A percentile compares a stretch with the other conserved stretches of the same genome.
These are phyloP conservation scores for Rhizopogon vesiculosus DNA, from an alignment of 768 basidiomycete genomes.

Conservation along the genomic window DNA sequence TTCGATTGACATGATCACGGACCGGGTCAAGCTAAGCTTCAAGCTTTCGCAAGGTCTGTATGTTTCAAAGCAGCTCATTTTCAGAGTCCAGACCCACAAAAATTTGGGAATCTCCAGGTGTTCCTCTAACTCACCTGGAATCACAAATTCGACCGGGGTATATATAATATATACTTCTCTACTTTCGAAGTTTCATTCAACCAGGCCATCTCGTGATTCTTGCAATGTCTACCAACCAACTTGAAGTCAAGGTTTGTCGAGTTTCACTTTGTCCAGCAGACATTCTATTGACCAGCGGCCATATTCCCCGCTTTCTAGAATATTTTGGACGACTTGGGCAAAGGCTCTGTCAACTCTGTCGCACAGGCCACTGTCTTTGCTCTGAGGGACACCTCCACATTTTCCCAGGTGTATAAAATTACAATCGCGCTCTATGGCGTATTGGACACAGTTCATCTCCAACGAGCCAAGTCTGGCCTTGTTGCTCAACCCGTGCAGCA, in stretches of 20 bases:
- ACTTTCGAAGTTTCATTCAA: not conserved
- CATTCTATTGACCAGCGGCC: not conserved
- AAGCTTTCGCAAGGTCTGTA: too few relatives aligned
- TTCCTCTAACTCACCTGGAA: too few relatives aligned
- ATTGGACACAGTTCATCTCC: slow-evolving; percentile 16
- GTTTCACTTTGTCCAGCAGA: not conserved
- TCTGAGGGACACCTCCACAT: slow-evolving; percentile 11
- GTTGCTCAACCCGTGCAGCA: slow-evolving; percentile 9
- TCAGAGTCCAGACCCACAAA: too few relatives aligned
- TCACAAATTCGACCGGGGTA: too few relatives aligned
- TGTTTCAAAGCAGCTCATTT: too few relatives aligned
- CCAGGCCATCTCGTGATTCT: not conserved
- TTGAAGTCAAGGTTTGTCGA: slow-evolving; percentile 13
- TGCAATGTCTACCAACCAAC: slow-evolving; percentile 10
- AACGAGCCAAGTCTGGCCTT: slow-evolving; percentile 6
- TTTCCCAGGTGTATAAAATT: slow-evolving; percentile 13
- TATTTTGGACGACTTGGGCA: slow-evolving; percentile 14
- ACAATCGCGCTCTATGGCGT: slow-evolving; percentile 14
- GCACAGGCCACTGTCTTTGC: slow-evolving; percentile 16
- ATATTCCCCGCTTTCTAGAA: not conserved
- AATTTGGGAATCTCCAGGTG: too few relatives aligned
- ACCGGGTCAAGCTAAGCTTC: too few relatives aligned
- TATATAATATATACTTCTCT: not conserved
- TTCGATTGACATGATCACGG: slow-evolving; percentile 55
- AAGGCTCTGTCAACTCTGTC: slow-evolving; percentile 17